Percentiles rank a stretch among this genome's conserved stretches.
Conservation (phyloP, 2,329 filamentous ascomycete genomes). For the Gyromitra esculenta region DNA sequence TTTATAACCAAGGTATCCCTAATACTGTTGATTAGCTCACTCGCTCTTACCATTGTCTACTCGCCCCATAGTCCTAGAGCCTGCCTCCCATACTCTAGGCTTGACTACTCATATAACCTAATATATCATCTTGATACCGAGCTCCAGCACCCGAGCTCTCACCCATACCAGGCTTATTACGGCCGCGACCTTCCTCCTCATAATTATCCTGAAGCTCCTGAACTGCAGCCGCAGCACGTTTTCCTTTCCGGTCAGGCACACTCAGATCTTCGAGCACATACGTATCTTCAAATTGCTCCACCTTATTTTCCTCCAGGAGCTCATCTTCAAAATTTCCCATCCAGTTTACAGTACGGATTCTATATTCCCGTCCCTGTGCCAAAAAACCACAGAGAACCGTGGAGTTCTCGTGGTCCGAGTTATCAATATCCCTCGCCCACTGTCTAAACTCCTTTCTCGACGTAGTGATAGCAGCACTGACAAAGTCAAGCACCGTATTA, state of each 20-base stretch:
- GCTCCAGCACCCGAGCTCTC: conserved; percentile 15
- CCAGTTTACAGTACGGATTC: neutral
- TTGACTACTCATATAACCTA: neutral
- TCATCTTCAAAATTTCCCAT: conserved; percentile 29
- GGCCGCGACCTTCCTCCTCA: conserved; percentile 11
- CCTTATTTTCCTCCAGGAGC: neutral
- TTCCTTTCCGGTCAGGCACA: neutral
- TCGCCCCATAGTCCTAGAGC: neutral
- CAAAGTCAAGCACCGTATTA: conserved; percentile 18
- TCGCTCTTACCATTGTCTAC: neutral
- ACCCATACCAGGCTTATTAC: conserved; percentile 4
- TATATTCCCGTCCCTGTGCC: conserved; percentile 16
- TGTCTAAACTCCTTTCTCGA: conserved; percentile 18
- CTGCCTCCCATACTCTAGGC: neutral
- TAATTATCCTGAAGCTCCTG: neutral
- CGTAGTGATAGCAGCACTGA: conserved; percentile 21
- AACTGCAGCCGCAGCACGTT: neutral
- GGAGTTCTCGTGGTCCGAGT: neutral
- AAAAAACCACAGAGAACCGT: conserved; percentile 10
- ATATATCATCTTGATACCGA: conserved; percentile 5
- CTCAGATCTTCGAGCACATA: neutral
- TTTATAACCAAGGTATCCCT: neutral
- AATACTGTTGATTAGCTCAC: neutral
- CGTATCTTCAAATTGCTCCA: neutral
- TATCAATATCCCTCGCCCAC: conserved; percentile 17